phyloP scores from a whole-genome alignment of 2,329 filamentous ascomycete species.

The Rachicladosporium sp. region DNA sequence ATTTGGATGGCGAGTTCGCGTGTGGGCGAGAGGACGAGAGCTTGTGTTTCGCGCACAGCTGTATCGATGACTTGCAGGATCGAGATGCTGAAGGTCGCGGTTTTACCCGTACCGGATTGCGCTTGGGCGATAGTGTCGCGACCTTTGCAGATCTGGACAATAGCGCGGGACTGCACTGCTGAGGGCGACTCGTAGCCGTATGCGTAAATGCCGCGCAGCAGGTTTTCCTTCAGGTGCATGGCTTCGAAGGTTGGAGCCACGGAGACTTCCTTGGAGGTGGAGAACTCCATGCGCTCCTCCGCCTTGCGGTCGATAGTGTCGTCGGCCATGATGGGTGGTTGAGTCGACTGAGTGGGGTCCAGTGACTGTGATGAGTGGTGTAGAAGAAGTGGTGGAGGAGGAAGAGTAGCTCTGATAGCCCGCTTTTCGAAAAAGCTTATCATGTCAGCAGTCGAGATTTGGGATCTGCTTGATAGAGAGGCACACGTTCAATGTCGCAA shows the following conservation, averaged over 20 bases:
- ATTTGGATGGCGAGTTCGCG: slow-evolving; percentile 99
- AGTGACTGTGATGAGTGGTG: slow-evolving; percentile 1
- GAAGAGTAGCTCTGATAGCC: too few relatives aligned
- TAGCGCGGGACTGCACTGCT: slow-evolving; percentile 92
- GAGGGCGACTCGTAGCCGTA: slow-evolving; percentile 98
- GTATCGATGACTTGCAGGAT: slow-evolving; percentile 98
- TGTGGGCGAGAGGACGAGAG: slow-evolving; percentile 91
- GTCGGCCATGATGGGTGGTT: slow-evolving; percentile 63
- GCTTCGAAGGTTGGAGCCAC: slow-evolving; percentile 77
- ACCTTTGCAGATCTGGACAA: slow-evolving; percentile 97
- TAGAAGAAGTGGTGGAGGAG: slow-evolving; percentile 1
- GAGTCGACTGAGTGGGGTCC: background rate
- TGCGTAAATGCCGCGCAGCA: slow-evolving; percentile 92
- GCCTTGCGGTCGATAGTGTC: slow-evolving; percentile 73
- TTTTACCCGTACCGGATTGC: slow-evolving; percentile 99
- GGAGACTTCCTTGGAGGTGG: slow-evolving; percentile 93
- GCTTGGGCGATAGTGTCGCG: slow-evolving; percentile 97
- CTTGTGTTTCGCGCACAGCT: slow-evolving; percentile 91
- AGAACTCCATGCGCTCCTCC: slow-evolving; percentile 96
- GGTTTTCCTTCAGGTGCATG: slow-evolving; percentile 95
- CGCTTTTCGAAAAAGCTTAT: too few relatives aligned
- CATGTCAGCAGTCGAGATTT: too few relatives aligned
- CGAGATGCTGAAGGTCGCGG: slow-evolving; percentile 98
- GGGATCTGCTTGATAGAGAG: too few relatives aligned
- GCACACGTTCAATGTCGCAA: too few relatives aligned